Evolutionary conservation across 176 grass and related monocot species (phyloP), one percentile per base, ranked within the genome.

Genomic region (Thinopyrum elongatum): DNA sequence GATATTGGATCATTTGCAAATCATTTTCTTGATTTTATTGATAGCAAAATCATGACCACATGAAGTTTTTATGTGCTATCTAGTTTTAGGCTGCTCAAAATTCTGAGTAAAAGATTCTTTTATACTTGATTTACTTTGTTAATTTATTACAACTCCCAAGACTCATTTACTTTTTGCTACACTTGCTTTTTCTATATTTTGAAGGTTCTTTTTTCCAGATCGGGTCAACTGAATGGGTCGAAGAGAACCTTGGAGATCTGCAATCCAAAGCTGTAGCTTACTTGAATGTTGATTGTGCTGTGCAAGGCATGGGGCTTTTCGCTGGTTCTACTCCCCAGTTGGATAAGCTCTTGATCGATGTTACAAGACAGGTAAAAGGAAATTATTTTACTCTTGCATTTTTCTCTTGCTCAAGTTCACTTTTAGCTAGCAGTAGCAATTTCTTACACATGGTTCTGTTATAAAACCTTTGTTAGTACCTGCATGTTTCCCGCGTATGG

Each of bases 281-380:
- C 75, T 77, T 98, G 65, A 98, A 98, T 91, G 93, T 98, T 89
- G 96, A 98, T 89, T 98, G 96, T 83, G 93, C 96, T 10, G 96
- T 98, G 82, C 96, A 98, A 95, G 96, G 96, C 35, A 44, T 79
- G 59, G 96, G 96, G 0, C 87, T 98, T 87, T 95, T 94, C 68
- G 91, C 86, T 84, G 86, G 90, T 76, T 84, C 90, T 55, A 94
- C 91, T 76, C 96, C 96, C 76, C 96, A 98, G 49, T 82, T 98
- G 81, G 96, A 98, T 61, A 92, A 92, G 28, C 88, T 98, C 80
- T 81, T 98, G 85, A 73, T 91, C 64, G 73, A 92, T 86, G 74
- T 95, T 85, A 94, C 92, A 73, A 94, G 86, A 74, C 86, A 94
- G 96, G 96, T 98, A 90, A 22, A 71, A 44, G n/a, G 16, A 64